Base-by-base conservation (phyloP, 1,139 yeast species). In the Candida sp. region DNA sequence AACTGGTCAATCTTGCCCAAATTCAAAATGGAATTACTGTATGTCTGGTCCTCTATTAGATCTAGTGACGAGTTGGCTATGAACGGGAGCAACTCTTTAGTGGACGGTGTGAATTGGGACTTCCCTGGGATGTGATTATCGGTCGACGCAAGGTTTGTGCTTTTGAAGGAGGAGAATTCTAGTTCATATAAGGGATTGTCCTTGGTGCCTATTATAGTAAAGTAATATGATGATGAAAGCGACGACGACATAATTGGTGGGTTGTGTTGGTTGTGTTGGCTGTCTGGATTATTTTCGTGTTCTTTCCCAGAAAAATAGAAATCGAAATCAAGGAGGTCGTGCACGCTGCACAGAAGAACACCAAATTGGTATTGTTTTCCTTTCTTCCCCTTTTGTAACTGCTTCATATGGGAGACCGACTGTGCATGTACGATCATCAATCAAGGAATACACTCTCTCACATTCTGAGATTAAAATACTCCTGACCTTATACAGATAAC, bases 121-220 rank as follows among this genome's bases (percentile, higher is more conserved):
- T 74, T 23, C 85, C 96, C 67, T 73, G 94, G 54, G 77, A 85
- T 28, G 17, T 34, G 8, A 25, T 3, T 33, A 82, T 81, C 55
- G 8, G 51, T 34, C n/a, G 47, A 7, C 25, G 56, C 35, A 3
- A 62, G 49, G 17, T 54, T 42, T 4, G 55, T 46, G 34, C 60
- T 57, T 49, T 88, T 84, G 68, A 80, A 84, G 0, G 96, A 84
- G 2, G 96, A 90, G 54, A 94, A 88, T 64, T 92, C 98, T 8
- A 92, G 78, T 65, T 92, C 97, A 62, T 92, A 94, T 3, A 96
- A 67, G 0, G 98, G 97, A 55, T 83, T 83, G 66, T 94, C 99
- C 44, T 83, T 80, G 2, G 96, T 88, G 23, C 98, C 98, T 42
- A 94, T 83, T 48, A 94, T 88, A 12, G 96, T 89, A 63, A 96